These are phyloP conservation scores for Calonectria pseudoreteaudii DNA, from an alignment of 2,329 filamentous ascomycete genomes.

Conservation along the genomic window DNA sequence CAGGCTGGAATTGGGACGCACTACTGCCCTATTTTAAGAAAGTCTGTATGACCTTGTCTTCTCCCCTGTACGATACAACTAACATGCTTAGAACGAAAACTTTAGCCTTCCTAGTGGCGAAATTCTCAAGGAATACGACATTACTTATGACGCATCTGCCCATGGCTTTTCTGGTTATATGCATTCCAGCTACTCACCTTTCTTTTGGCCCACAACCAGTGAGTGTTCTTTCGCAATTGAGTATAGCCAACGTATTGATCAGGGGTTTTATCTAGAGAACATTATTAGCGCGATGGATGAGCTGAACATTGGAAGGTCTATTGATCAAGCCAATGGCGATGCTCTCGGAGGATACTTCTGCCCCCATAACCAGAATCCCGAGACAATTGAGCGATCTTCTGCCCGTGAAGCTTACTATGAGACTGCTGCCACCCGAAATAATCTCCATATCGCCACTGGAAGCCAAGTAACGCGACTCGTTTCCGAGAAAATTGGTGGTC, in stretches of 20 bases:
- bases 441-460: slow-evolving; percentile 28
- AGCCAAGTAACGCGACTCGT: slow-evolving; percentile 35
- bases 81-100: slow-evolving; percentile 26
- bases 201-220: slow-evolving; percentile 42
- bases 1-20: slow-evolving; percentile 52
- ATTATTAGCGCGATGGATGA: slow-evolving; percentile 27
- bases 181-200: slow-evolving; percentile 35
- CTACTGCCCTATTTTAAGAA: slow-evolving; percentile 60
- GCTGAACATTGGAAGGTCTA: slow-evolving; percentile 23
- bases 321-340: slow-evolving; percentile 35
- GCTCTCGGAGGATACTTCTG: slow-evolving; percentile 37
- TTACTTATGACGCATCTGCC: slow-evolving; percentile 27
- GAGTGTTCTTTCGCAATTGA: neutral
- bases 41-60: slow-evolving; percentile 30
- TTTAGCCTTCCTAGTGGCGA: slow-evolving; percentile 24
- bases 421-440: slow-evolving; percentile 19
- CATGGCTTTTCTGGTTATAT: slow-evolving; percentile 33
- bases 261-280: slow-evolving; percentile 16
- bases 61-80: neutral
- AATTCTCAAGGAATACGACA: slow-evolving; percentile 28
- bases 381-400: slow-evolving; percentile 29
- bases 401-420: slow-evolving; percentile 37
- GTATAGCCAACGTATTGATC: fast-evolving
- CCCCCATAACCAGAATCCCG: slow-evolving; percentile 34
- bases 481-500: slow-evolving; percentile 22